phyloP scores from a whole-genome alignment of 371 early-diverging fungal species.

The Enteropsectra breve region DNA sequence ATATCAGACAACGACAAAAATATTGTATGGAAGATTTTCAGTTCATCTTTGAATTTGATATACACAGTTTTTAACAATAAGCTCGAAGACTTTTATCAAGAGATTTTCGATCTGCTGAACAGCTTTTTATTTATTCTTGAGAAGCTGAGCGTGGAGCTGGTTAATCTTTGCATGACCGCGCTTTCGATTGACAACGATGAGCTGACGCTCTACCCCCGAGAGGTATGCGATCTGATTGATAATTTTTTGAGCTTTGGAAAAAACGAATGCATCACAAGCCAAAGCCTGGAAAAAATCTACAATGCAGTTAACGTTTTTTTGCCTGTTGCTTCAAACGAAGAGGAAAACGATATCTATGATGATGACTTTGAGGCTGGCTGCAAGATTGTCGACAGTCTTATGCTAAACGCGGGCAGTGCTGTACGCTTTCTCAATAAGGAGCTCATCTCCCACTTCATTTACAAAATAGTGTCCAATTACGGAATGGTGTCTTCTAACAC shows the following conservation, averaged over 20 bases:
- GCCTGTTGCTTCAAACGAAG: slow-evolving; percentile 3
- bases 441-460: slow-evolving; percentile 39
- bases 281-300: slow-evolving; percentile 30
- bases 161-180: slow-evolving; percentile 42
- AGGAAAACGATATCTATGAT: slow-evolving; percentile 50
- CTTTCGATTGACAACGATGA: slow-evolving; percentile 46
- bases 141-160: slow-evolving; percentile 48
- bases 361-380: slow-evolving; percentile 58
- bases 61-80: slow-evolving; percentile 45
- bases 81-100: slow-evolving; percentile 50
- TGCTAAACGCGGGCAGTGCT: slow-evolving; percentile 54
- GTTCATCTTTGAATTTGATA: slow-evolving; percentile 26
- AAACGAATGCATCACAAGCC: slow-evolving; percentile 27
- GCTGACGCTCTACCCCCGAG: slow-evolving; percentile 32
- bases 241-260: slow-evolving; percentile 58
- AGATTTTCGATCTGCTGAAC: slow-evolving; percentile 51
- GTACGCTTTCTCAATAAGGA: slow-evolving; percentile 12
- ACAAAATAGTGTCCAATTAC: slow-evolving; percentile 28
- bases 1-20: slow-evolving; percentile 28
- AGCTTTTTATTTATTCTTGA: slow-evolving; percentile 49
- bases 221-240: slow-evolving; percentile 55
- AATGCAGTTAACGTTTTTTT: slow-evolving; percentile 12
- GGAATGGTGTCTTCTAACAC: slow-evolving; percentile 20
- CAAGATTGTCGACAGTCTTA: slow-evolving; percentile 55
- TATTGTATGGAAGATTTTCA: slow-evolving; percentile 34